Base-by-base conservation (phyloP, 2,329 filamentous ascomycete species). In the Fusarium pseudonygamai region DNA sequence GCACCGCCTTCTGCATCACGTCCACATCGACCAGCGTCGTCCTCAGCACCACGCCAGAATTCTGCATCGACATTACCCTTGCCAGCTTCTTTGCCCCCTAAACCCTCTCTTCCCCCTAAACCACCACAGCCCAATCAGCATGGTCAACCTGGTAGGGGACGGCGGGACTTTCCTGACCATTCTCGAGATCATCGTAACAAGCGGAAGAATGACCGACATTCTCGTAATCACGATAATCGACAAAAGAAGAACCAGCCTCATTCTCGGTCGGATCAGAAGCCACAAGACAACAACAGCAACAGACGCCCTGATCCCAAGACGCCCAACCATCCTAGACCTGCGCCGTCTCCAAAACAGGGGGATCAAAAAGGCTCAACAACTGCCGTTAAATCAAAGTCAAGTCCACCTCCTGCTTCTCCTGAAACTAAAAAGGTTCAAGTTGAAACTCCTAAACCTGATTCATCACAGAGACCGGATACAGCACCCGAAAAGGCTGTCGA, bases 101-200 rank as follows among this genome's bases (percentile, higher is more conserved):
- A 79, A 50, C 80, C 80, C 6, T 77, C 80, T 50, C 75, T 80
- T 18, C 79, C 79, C 6, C 76, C 79, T 18, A 81, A 80, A 52
- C 79, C 79, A 10, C 70, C 80, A 73, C 24, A 77, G 22, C 59
- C 69, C n/a, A 68, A 64, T 15, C 67, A 69, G 50, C 67, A 69
- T 49, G 65, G 65, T 20, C 67, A 66, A 34, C 47, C 60, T n/a
- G 66, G 70, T 42, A 59, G 77, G 57, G 78, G 72, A 34, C 66
- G 71, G 16, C 76, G 76, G 37, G 76, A 79, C 42, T 77, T 79
- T 50, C 64, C 75, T 18, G 77, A 80, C 16, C 63, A 77, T 26
- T 70, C 76, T 45, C 78, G 77, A 16, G 80, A 81, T 28, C 72
- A 79, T 55, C 75, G 78, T 22, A 78, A 78, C 45, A 82, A 77